Percentiles rank a stretch among this genome's conserved stretches.
phyloP scores from a whole-genome alignment of 805 yeast genomes.

The Maudiozyma barnettii region DNA sequence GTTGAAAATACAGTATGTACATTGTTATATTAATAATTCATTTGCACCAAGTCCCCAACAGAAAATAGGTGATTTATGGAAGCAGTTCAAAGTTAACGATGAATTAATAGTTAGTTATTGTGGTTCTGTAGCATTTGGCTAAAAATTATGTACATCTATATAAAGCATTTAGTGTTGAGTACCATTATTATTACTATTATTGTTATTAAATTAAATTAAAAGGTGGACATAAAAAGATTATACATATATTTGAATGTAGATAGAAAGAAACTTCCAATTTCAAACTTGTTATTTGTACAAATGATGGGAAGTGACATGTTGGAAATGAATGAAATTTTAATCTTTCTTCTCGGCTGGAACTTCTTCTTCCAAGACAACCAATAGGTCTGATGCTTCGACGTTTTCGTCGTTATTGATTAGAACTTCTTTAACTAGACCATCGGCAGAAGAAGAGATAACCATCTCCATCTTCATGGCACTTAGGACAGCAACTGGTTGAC shows the following conservation, averaged over 20 bases:
- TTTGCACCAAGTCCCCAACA: slow-evolving; percentile 31
- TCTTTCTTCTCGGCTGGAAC: slow-evolving; percentile 10
- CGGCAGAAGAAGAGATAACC: slow-evolving; percentile 88
- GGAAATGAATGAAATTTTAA: background rate
- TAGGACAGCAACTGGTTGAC: slow-evolving; percentile 87
- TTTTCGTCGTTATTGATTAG: slow-evolving; percentile 83
- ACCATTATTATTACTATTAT: background rate
- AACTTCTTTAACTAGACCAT: slow-evolving; percentile 74
- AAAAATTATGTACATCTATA: background rate
- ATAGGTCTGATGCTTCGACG: slow-evolving; percentile 88
- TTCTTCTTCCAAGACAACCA: slow-evolving; percentile 44
- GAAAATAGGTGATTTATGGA: slow-evolving; percentile 25
- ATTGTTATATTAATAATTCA: slow-evolving; percentile 29
- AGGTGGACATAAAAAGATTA: background rate
- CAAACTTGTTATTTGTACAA: background rate
- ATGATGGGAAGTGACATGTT: background rate
- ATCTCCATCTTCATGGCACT: slow-evolving; percentile 99
- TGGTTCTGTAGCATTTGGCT: slow-evolving; percentile 29
- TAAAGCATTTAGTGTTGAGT: background rate
- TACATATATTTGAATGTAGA: background rate
- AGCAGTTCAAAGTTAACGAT: slow-evolving; percentile 24
- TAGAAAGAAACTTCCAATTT: background rate
- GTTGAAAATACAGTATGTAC: slow-evolving; percentile 17
- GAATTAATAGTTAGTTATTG: slow-evolving; percentile 30
- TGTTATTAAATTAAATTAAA: background rate